Base-by-base conservation (phyloP, 2,329 filamentous ascomycete species). In the Fusarium pseudonygamai region DNA sequence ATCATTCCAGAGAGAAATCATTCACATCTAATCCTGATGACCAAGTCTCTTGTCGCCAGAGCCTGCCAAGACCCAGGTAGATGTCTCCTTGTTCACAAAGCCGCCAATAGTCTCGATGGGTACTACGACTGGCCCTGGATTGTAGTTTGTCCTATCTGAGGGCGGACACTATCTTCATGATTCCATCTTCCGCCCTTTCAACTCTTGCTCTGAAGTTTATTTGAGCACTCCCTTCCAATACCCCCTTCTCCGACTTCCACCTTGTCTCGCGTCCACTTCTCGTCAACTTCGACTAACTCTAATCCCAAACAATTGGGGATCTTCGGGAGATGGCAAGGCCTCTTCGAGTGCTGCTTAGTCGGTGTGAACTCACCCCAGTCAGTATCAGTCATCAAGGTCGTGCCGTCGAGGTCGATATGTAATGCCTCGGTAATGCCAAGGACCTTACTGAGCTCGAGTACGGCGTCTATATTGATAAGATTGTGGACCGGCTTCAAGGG, bases 91-190 rank as follows among this genome's bases (percentile, higher is more conserved):
- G 6, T 34, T 2, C 5, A 2, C 2, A 6, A 47, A n/a, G 45
- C 14, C 20, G 6, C 20, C 16, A 4, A 18, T 9, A 18, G 14
- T 11, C n/a, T 30, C 5, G 3, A 7, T 9, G 0, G 7, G 20
- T n/a, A n/a, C 28, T 7, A 49, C 5, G 46, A 3, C 3, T 12
- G 28, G 3, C 10, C 28, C 20, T 30, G 3, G 28, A 18, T 15
- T 49, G 4, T 49, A 5, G 15, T 8, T 3, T n/a, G 1, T 12
- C 13, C 3, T 3, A 5, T n/a, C 5, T 5, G 0, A 13, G 10
- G 28, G 1, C 9, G 46, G 12, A 12, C 3, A 0, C 2, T 6
- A 16, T 16, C 45, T 47, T 30, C 16, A 0, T 5, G 4, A n/a
- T 6, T 30, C 14, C 10, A 11, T 4, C 0, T 16, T 12, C 5